phyloP scores from a whole-genome alignment of 805 yeast species.

The Suhomyces xylopsoci region DNA sequence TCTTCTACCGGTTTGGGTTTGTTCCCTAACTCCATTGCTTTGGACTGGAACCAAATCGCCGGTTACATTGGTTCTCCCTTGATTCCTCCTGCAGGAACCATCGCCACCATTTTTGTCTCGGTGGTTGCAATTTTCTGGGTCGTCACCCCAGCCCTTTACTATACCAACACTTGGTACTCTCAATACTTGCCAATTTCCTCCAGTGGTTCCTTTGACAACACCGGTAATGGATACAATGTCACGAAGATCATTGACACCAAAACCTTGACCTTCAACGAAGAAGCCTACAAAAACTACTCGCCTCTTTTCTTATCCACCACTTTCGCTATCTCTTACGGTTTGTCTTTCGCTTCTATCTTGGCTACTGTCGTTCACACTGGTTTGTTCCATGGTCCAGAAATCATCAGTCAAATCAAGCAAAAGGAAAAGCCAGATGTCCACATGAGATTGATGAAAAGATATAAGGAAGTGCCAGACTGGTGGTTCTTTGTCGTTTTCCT shows the following conservation, averaged over 20 bases:
- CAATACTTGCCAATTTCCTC: conserved; percentile 57
- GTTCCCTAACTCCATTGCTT: conserved; percentile 52
- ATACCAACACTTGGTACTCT: conserved; percentile 56
- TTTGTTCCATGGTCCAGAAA: conserved; percentile 56
- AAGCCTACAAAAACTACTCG: conserved; percentile 55
- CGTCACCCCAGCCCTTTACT: conserved; percentile 50
- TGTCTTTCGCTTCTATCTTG: conserved; percentile 56
- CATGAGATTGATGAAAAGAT: conserved; percentile 51
- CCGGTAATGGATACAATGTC: conserved; percentile 49
- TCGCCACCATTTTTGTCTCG: conserved; percentile 40
- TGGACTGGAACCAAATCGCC: conserved; percentile 66
- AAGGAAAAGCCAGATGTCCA: conserved; percentile 43
- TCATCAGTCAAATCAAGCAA: conserved; percentile 29
- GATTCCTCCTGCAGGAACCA: conserved; percentile 57
- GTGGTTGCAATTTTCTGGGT: conserved; percentile 46
- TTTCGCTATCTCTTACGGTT: conserved; percentile 58
- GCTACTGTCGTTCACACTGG: conserved; percentile 58
- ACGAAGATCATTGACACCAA: conserved; percentile 41
- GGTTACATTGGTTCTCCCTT: conserved; percentile 60
- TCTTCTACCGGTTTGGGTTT: conserved; percentile 58
- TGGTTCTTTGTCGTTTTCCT: conserved; percentile 32
- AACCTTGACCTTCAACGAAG: conserved; percentile 41
- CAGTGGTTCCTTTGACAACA: conserved; percentile 48
- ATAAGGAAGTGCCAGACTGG: conserved; percentile 43
- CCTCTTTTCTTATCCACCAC: conserved; percentile 62